Conservation (phyloP, 371 early-diverging fungal genomes). For the Batkoa obscura region DNA sequence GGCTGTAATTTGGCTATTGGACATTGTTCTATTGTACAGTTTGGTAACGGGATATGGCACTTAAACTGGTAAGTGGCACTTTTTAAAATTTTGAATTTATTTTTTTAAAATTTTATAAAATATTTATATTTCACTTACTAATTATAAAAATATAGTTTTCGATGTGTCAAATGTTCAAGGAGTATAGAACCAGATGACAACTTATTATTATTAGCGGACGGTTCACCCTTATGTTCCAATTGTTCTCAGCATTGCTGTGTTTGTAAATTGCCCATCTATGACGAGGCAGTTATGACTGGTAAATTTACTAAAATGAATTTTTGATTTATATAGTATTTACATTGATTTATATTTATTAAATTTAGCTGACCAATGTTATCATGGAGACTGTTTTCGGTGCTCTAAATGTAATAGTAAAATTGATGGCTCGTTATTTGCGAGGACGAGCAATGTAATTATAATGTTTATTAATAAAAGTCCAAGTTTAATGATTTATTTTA, state of each 20-base stretch:
- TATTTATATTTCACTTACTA: neutral
- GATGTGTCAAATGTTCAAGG: conserved; percentile 53
- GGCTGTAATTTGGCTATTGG: conserved; percentile 56
- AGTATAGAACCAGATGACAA: conserved; percentile 63
- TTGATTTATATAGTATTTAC: neutral
- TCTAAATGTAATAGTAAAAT: conserved; percentile 9
- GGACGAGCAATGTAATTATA: conserved; percentile 2
- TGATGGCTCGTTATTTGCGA: conserved; percentile 5
- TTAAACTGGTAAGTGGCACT: conserved; percentile 50
- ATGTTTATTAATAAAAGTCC: neutral
- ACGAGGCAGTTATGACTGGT: conserved; percentile 79
- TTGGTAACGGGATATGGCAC: conserved; percentile 71
- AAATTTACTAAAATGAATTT: conserved; percentile 7
- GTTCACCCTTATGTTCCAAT: conserved; percentile 66
- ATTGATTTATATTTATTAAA: neutral
- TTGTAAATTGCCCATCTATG: conserved; percentile 60
- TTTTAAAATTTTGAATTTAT: neutral
- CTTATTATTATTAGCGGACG: conserved; percentile 55
- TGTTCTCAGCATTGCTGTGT: conserved; percentile 70
- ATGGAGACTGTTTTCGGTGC: conserved; percentile 19
- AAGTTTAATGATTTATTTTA: neutral
- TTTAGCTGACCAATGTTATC: conserved; percentile 14
- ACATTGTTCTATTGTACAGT: conserved; percentile 64
- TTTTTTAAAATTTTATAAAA: neutral
- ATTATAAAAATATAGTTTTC: conserved; percentile 25